Percentiles rank a stretch among this genome's conserved stretches.
phyloP scores from a whole-genome alignment of 805 yeast genomes.

The Scheffersomyces spartinae region DNA sequence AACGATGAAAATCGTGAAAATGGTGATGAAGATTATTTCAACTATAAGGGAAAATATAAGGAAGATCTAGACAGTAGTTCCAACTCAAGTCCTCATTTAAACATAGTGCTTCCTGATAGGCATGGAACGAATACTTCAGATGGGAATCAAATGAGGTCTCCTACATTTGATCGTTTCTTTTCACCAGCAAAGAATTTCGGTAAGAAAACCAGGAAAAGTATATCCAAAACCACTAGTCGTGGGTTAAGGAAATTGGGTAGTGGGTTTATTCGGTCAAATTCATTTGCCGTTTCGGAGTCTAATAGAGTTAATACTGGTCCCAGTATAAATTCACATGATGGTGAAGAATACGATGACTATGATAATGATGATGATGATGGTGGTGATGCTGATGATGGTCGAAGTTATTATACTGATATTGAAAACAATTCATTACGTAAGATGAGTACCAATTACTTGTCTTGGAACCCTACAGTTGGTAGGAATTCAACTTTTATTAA shows the following conservation, averaged over 20 bases:
- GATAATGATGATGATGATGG: conserved; percentile 6
- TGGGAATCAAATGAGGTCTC: too few relatives aligned
- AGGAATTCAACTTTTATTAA: conserved; percentile 87
- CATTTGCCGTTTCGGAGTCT: too few relatives aligned
- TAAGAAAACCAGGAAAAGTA: too few relatives aligned
- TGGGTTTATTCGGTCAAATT: too few relatives aligned
- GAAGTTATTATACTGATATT: conserved; percentile 8
- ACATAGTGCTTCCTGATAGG: too few relatives aligned
- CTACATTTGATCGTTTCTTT: too few relatives aligned
- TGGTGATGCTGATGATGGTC: conserved; percentile 6
- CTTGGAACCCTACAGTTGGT: conserved; percentile 88
- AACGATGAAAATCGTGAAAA: conserved; percentile 8
- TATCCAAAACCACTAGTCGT: too few relatives aligned
- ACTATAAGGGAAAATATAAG: conserved; percentile 4
- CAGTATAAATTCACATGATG: conserved; percentile 3
- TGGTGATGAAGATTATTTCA: conserved; percentile 10
- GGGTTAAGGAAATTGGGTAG: too few relatives aligned
- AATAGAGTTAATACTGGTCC: not conserved
- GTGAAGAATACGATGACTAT: conserved; percentile 7
- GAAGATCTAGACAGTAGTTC: conserved; percentile 4
- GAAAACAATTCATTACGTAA: conserved; percentile 7
- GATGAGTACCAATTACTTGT: conserved; percentile 57
- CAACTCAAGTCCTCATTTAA: too few relatives aligned
- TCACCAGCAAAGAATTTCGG: too few relatives aligned
- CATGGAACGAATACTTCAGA: too few relatives aligned